Conservation (phyloP, 805 yeast genomes). For the Candida alai region DNA sequence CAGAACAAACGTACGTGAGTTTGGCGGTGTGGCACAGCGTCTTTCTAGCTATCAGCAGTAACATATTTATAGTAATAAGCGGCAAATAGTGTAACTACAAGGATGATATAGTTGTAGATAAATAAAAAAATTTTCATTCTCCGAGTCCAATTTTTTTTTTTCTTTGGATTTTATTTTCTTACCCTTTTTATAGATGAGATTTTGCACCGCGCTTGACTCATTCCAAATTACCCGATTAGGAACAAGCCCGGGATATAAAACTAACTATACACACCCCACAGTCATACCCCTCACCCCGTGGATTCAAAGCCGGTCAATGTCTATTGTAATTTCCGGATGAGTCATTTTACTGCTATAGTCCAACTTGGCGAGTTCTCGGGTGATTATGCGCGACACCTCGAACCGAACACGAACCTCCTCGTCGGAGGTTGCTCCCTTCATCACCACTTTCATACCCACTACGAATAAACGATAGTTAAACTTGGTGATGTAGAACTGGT, state of each 20-base stretch:
- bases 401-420: slow-evolving; percentile 58
- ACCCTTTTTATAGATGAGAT: slow-evolving; percentile 14
- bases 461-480: slow-evolving; percentile 60
- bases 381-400: slow-evolving; percentile 43
- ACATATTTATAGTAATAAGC: no score
- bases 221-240: slow-evolving; percentile 17
- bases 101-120: not conserved
- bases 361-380: slow-evolving; percentile 25
- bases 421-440: slow-evolving; percentile 70
- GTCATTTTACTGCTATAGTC: slow-evolving; percentile 13
- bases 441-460: slow-evolving; percentile 49
- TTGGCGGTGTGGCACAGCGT: not conserved
- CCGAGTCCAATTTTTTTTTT: no score
- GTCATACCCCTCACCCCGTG: no score
- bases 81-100: no score
- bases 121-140: slow-evolving; percentile 4
- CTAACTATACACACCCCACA: not conserved
- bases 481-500: slow-evolving; percentile 52
- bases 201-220: slow-evolving; percentile 35
- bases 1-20: not conserved
- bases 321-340: slow-evolving; percentile 36
- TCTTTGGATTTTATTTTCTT: no score
- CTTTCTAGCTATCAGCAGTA: no score
- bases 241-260: slow-evolving; percentile 1
- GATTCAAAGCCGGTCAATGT: slow-evolving; percentile 21